phyloP scores from a whole-genome alignment of 371 early-diverging fungal genomes.

The Cokeromyces recurvatus region DNA sequence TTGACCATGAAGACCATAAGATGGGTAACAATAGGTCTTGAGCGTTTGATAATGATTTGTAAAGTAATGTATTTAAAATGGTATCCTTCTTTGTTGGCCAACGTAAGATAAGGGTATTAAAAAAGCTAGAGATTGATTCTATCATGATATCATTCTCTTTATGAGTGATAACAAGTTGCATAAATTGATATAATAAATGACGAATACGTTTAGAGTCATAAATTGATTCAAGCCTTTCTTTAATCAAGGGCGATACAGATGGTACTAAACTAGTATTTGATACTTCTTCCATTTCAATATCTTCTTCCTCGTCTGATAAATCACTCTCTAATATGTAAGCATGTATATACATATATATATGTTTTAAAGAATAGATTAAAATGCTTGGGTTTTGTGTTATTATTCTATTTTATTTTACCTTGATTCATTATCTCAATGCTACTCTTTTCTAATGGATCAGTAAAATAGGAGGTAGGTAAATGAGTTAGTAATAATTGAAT shows the following conservation, averaged over 20 bases:
- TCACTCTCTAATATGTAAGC: too few species aligned
- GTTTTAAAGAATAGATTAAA: too few species aligned
- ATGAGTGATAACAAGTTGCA: constrained; percentile 2
- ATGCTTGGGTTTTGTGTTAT: neutral
- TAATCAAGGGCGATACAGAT: constrained; percentile 28
- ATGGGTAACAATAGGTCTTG: constrained; percentile 15
- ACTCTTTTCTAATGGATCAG: neutral
- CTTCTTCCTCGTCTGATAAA: constrained; percentile 3
- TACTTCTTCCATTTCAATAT: constrained; percentile 24
- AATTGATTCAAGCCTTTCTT: constrained; percentile 43
- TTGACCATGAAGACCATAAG: constrained; percentile 31
- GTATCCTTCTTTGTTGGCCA: constrained; percentile 55
- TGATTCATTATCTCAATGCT: neutral
- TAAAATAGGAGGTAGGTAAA: constrained; percentile 27
- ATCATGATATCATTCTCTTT: constrained; percentile 9
- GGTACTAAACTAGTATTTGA: constrained; percentile 3
- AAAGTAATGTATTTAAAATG: constrained; percentile 52
- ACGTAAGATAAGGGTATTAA: constrained; percentile 52
- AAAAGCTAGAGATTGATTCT: constrained; percentile 38
- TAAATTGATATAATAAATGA: constrained; percentile 38
- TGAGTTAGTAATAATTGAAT: constrained; percentile 18
- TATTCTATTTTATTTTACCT: constrained; percentile 1
- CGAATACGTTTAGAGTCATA: constrained; percentile 43
- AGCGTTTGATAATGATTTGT: constrained; percentile 17
- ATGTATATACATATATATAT: too few species aligned